Evolutionary conservation across 805 yeast genomes (phyloP), one percentile per base, ranked within the genome.

Genomic region (Hanseniaspora mollemarum): DNA sequence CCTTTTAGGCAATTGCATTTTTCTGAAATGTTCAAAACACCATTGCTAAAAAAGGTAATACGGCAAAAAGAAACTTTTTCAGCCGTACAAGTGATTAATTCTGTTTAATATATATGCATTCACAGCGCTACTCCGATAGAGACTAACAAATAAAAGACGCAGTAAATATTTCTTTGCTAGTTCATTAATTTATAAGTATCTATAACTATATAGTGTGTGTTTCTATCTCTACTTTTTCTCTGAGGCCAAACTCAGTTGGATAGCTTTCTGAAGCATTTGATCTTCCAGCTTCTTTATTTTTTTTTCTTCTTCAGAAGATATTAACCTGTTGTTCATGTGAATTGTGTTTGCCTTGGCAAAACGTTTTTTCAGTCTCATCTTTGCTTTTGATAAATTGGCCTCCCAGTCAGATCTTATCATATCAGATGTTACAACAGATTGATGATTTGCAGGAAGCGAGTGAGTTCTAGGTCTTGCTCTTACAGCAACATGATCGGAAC

Each of bases 291-390:
- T 79, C 9, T 57, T 55, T 7, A 57, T 49, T 22, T 55, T 54
- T 19, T 43, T 55, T 12, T 54, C 54, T n/a, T 57, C 62, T 18
- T 58, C 60, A n/a, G 62, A 58, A 15, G 66, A 70, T 15, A 81
- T 70, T 29, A 87, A 62, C 58, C 86, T 73, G 52, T 87, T 87
- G 12, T 94, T 79, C 1, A 94, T 88, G 65, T 90, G 97, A 36
- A 90, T 76, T 0, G 95, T 95, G 31, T 86, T 85, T 0, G 97
- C 97, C 13, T 95, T 86, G 0, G 96, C 96, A 0, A 96, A 81
- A 59, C 87, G 75, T 53, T 94, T 75, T 0, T 94, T 95, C 32
- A 87, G 67, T 56, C 80, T 80, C 53, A 80, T 74, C 46, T 88
- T 75, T 4, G 95, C 95, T 46, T 77, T 72, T 8, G 73, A 70